Percentiles rank a stretch among this genome's conserved stretches.
These are phyloP conservation scores for Pouteria campechiana DNA, from an alignment of 179 eudicot genomes.

Conservation along the genomic window DNA sequence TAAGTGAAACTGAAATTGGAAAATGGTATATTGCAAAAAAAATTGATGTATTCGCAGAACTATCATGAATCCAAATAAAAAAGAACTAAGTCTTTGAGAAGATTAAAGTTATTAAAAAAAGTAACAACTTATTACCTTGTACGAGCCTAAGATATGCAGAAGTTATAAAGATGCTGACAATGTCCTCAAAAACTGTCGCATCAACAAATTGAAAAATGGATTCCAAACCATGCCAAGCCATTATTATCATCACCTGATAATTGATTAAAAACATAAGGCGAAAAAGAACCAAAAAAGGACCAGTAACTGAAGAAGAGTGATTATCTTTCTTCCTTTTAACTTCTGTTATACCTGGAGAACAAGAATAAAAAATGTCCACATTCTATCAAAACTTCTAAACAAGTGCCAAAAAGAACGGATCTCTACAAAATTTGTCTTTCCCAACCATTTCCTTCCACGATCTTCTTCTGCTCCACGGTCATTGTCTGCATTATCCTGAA, in stretches of 20 bases:
- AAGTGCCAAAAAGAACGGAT: constrained; percentile 86
- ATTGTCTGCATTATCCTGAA: constrained; percentile 31
- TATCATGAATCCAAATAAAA: too few species aligned
- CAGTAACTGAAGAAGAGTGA: neutral
- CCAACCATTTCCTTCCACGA: constrained; percentile 61
- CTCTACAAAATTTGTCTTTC: constrained; percentile 95
- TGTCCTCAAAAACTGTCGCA: constrained; percentile 67
- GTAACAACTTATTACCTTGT: constrained; percentile 36
- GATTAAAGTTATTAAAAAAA: constrained; percentile 1
- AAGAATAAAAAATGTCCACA: constrained; percentile 88
- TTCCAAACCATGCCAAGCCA: constrained; percentile 74
- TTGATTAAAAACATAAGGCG: constrained; percentile 3
- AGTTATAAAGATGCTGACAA: constrained; percentile 92
- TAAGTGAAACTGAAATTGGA: too few species aligned
- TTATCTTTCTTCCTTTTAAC: neutral
- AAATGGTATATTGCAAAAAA: too few species aligned
- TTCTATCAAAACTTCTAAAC: constrained; percentile 90
- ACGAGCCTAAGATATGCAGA: constrained; percentile 75
- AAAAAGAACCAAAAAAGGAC: neutral
- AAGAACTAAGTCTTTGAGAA: too few species aligned
- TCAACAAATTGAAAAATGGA: constrained; percentile 84
- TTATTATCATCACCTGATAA: constrained; percentile 74
- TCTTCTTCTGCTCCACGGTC: constrained; percentile 26
- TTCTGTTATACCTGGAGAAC: constrained; percentile 66
- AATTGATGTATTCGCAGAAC: too few species aligned